Evolutionary conservation across 176 grass and related monocot genomes (phyloP).

Genomic region (Poa pratensis): DNA sequence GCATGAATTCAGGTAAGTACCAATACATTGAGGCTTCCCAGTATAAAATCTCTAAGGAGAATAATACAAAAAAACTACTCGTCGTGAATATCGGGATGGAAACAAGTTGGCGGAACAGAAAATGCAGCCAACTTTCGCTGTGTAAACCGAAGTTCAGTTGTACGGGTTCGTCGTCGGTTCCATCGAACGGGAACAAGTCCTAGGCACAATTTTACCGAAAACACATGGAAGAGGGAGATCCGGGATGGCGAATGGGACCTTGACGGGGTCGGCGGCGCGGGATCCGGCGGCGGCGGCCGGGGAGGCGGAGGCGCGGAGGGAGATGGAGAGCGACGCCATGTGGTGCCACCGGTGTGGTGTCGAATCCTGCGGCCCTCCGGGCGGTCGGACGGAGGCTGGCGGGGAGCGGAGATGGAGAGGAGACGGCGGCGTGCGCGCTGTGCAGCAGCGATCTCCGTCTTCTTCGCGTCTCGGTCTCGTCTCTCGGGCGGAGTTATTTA

Average conservation of each 20-base stretch:
- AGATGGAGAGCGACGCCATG: constrained; percentile 60
- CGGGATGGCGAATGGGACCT: constrained; percentile 43
- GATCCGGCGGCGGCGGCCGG: constrained; percentile 49
- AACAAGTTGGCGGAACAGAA: neutral
- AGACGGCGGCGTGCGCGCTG: constrained; percentile 16
- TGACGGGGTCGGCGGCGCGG: constrained; percentile 39
- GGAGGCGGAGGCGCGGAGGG: constrained; percentile 51
- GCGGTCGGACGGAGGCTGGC: constrained; percentile 2
- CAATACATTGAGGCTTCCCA: neutral
- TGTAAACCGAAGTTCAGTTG: neutral
- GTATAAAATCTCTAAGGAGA: neutral
- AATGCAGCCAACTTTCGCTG: neutral
- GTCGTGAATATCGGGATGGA: neutral
- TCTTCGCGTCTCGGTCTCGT: neutral
- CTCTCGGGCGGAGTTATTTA: constrained; percentile 49
- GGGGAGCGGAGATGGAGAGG: neutral
- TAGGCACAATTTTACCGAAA: neutral
- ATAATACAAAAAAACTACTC: neutral
- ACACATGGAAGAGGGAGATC: neutral
- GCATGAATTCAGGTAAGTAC: neutral
- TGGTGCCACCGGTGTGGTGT: neutral
- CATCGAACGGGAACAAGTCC: neutral
- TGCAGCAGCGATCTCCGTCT: constrained; percentile 2
- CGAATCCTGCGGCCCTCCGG: neutral
- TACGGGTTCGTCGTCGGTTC: neutral